These are phyloP conservation scores for Cordyceps farinosa DNA, from an alignment of 2,329 filamentous ascomycete genomes.

Conservation along the genomic window DNA sequence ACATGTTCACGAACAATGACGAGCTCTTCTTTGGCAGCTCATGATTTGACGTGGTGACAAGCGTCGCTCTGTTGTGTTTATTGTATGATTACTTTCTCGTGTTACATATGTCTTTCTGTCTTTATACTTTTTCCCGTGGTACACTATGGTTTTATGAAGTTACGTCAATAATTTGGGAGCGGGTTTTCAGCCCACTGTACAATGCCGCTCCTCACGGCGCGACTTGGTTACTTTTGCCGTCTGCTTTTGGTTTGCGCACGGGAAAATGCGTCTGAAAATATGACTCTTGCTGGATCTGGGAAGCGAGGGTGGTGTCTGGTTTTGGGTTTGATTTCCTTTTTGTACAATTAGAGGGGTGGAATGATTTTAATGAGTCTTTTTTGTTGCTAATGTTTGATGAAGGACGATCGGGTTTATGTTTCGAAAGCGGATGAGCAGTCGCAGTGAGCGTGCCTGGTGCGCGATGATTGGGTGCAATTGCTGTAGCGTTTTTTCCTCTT, in stretches of 20 bases:
- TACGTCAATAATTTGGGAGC: slow-evolving; percentile 10
- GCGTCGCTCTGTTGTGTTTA: slow-evolving; percentile 18
- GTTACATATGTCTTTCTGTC: slow-evolving; percentile 18
- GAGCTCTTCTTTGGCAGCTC: slow-evolving; percentile 50
- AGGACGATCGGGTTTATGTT: slow-evolving; percentile 22
- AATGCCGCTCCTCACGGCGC: slow-evolving; percentile 8
- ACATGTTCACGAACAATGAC: slow-evolving; percentile 50
- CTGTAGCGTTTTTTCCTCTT: neutral
- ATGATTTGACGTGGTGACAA: slow-evolving; percentile 22
- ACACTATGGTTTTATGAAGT: neutral
- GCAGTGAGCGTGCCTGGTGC: neutral
- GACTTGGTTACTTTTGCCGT: slow-evolving; percentile 4
- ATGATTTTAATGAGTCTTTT: slow-evolving; percentile 16
- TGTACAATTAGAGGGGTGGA: slow-evolving; percentile 23
- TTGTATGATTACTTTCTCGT: slow-evolving; percentile 18
- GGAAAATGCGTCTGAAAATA: slow-evolving; percentile 3
- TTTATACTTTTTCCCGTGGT: neutral
- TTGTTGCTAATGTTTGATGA: slow-evolving; percentile 21
- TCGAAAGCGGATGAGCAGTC: slow-evolving; percentile 10
- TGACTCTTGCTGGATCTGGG: slow-evolving; percentile 13
- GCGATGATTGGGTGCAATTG: slow-evolving; percentile 2
- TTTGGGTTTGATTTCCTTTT: slow-evolving; percentile 12
- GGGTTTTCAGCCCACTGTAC: neutral
- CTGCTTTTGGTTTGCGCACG: neutral
- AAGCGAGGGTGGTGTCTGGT: slow-evolving; percentile 1